Evolutionary conservation across 139 green algal genomes (phyloP).

Genomic region (Haematococcus lacustris): DNA sequence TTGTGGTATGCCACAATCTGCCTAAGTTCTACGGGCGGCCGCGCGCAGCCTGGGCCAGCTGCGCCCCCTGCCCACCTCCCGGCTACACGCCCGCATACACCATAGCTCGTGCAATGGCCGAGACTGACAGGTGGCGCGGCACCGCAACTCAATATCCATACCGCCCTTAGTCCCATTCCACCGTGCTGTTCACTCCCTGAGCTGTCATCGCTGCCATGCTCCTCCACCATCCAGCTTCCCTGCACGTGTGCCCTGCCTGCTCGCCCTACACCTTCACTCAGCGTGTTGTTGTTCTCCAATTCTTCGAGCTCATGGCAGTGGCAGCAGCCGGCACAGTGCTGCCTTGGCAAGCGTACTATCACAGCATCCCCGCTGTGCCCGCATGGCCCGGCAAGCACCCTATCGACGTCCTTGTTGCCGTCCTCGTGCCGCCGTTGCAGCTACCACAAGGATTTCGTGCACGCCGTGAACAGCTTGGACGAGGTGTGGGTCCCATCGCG

Average conservation of each 20-base stretch:
- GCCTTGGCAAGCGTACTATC: too few species aligned
- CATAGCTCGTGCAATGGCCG: conserved; percentile 1
- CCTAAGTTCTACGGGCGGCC: not conserved
- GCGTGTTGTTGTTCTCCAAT: too few species aligned
- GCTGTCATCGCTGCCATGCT: not conserved
- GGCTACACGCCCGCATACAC: not conserved
- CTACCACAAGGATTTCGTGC: not conserved
- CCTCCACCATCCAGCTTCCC: not conserved
- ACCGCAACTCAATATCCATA: too few species aligned
- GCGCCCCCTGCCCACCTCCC: not conserved
- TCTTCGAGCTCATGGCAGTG: not conserved
- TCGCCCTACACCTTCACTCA: too few species aligned
- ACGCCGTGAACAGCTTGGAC: not conserved
- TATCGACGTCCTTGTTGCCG: not conserved
- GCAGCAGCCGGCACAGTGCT: not conserved
- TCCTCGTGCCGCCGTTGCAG: not conserved
- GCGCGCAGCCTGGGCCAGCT: not conserved
- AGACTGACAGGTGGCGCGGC: not conserved
- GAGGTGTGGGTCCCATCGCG: conserved; percentile 7
- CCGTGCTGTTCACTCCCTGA: not conserved
- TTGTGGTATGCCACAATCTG: conserved; percentile 7
- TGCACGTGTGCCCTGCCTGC: not conserved
- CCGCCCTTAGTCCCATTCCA: not conserved
- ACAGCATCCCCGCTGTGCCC: not conserved
- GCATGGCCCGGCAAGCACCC: too few species aligned